phyloP scores from a whole-genome alignment of 768 basidiomycete genomes.

The Pleurotus salmoneostramineus region DNA sequence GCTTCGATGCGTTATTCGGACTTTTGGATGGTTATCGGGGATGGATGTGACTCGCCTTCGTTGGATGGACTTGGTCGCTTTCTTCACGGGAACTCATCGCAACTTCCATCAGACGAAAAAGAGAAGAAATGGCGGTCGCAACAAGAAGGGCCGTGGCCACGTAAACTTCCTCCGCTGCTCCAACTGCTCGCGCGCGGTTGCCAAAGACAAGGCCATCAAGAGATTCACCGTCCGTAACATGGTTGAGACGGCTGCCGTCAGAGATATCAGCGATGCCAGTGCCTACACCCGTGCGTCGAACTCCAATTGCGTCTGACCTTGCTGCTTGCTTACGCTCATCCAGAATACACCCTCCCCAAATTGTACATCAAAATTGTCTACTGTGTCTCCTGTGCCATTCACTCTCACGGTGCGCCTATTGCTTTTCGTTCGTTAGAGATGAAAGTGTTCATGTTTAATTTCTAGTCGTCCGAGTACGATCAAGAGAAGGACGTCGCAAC shows the following conservation, averaged over 20 bases:
- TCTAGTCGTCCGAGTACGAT: slow-evolving; percentile 97
- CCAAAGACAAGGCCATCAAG: slow-evolving; percentile 99
- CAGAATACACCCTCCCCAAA: slow-evolving; percentile 96
- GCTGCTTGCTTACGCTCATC: neutral
- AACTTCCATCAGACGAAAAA: slow-evolving; percentile 78
- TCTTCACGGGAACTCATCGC: neutral
- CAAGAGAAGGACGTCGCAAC: slow-evolving; percentile 93
- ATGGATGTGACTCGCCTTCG: neutral
- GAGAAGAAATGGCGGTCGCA: slow-evolving; percentile 98
- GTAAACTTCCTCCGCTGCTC: slow-evolving; percentile 94
- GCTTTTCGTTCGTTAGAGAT: neutral
- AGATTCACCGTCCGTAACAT: slow-evolving; percentile 99
- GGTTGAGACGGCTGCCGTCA: slow-evolving; percentile 97
- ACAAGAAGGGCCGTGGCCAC: slow-evolving; percentile 99
- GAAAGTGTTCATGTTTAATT: neutral
- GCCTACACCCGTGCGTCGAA: slow-evolving; percentile 79
- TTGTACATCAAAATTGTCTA: slow-evolving; percentile 98
- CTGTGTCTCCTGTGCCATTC: slow-evolving; percentile 99
- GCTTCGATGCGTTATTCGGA: neutral
- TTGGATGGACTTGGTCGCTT: neutral
- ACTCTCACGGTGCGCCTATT: slow-evolving; percentile 82
- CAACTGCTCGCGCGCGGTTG: slow-evolving; percentile 98
- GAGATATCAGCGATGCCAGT: slow-evolving; percentile 95
- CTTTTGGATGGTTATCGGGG: neutral
- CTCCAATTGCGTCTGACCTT: neutral